These are phyloP conservation scores for Iris pallida DNA, from an alignment of 116 monocot species.

Conservation along the genomic window DNA sequence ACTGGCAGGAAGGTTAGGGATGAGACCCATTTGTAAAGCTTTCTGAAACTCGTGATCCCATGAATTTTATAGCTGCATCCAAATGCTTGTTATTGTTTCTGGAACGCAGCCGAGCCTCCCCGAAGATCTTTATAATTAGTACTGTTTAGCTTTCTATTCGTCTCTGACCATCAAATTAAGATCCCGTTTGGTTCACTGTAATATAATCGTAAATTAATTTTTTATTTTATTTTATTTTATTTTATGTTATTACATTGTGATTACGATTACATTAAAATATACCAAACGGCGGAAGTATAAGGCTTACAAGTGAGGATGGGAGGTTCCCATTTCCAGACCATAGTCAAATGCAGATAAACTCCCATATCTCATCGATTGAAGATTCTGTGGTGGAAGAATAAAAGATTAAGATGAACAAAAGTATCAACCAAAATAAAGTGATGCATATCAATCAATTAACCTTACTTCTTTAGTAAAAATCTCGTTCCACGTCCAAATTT, in stretches of 20 bases:
- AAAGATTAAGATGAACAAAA: no score
- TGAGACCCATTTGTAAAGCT: slow-evolving; percentile 35
- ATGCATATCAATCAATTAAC: background rate
- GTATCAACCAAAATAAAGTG: background rate
- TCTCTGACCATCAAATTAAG: no score
- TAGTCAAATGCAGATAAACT: slow-evolving; percentile 18
- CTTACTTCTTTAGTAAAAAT: slow-evolving; percentile 69
- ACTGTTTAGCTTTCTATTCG: no score
- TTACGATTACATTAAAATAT: no score
- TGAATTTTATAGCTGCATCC: slow-evolving; percentile 29
- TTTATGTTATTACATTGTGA: no score
- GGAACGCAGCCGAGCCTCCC: no score
- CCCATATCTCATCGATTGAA: slow-evolving; percentile 22
- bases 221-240: no score
- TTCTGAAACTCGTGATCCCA: slow-evolving; percentile 61
- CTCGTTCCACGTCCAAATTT: slow-evolving; percentile 50
- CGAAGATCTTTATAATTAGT: no score
- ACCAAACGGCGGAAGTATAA: no score
- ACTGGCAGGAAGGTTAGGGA: slow-evolving; percentile 11
- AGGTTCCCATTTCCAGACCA: slow-evolving; percentile 21
- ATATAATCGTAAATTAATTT: no score
- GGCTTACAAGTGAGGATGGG: slow-evolving; percentile 31
- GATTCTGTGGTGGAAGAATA: slow-evolving; percentile 14
- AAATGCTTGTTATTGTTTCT: background rate
- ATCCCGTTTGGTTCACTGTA: no score